Conservation (phyloP, 2,329 filamentous ascomycete genomes). For the Diaporthe sp. region DNA sequence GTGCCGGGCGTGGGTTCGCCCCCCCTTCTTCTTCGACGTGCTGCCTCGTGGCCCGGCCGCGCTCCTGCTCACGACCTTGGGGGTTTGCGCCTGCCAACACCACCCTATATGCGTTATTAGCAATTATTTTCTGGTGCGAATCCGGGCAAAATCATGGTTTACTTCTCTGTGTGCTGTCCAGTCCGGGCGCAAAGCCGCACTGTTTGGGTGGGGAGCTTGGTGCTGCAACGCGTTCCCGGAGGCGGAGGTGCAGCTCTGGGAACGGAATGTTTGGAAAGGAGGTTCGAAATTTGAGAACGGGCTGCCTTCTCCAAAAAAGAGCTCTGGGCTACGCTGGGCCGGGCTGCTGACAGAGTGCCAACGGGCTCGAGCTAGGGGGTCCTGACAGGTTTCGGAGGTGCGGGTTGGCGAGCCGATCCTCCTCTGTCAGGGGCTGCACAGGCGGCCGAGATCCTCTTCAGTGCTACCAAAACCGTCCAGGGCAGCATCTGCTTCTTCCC, state of each 20-base stretch:
- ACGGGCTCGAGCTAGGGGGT: conserved; percentile 27
- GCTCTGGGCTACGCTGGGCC: conserved; percentile 20
- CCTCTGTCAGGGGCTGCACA: conserved; percentile 33
- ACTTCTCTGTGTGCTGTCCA: conserved; percentile 26
- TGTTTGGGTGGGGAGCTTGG: conserved; percentile 29
- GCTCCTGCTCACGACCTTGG: conserved; percentile 28
- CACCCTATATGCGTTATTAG: conserved; percentile 24
- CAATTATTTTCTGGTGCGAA: not conserved
- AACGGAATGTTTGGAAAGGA: conserved; percentile 37
- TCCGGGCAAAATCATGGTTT: not conserved
- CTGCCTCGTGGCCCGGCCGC: conserved; percentile 32
- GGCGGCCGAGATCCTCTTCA: conserved; percentile 32
- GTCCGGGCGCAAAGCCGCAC: conserved; percentile 32
- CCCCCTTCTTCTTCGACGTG: conserved; percentile 41
- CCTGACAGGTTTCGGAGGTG: conserved; percentile 34
- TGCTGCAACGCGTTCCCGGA: conserved; percentile 38
- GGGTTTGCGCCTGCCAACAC: conserved; percentile 28
- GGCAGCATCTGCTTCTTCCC: conserved; percentile 6
- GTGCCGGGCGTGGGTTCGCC: conserved; percentile 44
- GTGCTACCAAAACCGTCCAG: conserved; percentile 31
- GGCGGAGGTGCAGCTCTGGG: conserved; percentile 34
- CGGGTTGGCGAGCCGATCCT: conserved; percentile 36
- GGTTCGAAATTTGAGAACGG: conserved; percentile 36
- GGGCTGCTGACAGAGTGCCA: conserved; percentile 34
- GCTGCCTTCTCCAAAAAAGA: conserved; percentile 12